A percentile compares a stretch with the other conserved stretches of the same genome.
Evolutionary conservation across 768 basidiomycete genomes (phyloP).

Genomic region (Lentinula boryana): DNA sequence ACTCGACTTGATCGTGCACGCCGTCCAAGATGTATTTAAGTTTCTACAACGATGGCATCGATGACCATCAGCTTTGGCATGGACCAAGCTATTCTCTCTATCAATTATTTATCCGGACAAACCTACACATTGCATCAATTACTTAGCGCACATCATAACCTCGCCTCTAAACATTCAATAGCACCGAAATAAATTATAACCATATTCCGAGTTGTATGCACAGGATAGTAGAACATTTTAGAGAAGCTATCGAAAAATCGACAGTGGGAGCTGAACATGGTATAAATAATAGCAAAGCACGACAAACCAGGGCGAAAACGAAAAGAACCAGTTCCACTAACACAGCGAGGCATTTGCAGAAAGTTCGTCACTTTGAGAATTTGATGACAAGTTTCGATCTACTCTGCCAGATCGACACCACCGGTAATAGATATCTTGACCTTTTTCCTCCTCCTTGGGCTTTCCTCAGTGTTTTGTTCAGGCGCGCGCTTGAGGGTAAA

Average conservation of each 20-base stretch:
- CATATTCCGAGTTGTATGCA: not conserved
- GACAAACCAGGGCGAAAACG: no score
- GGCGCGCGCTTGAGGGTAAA: constrained; percentile 29
- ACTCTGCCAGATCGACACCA: constrained; percentile 74
- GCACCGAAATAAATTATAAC: not conserved
- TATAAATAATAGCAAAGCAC: no score
- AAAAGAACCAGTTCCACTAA: no score
- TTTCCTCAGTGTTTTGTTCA: constrained; percentile 16
- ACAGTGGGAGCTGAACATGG: no score
- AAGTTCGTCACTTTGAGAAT: no score
- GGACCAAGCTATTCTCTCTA: not conserved
- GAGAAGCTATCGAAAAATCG: not conserved
- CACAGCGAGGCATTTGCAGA: no score
- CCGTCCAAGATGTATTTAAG: not conserved
- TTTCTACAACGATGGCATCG: not conserved
- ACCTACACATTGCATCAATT: not conserved
- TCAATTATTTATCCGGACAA: not conserved
- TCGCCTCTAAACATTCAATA: not conserved
- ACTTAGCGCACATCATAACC: not conserved
- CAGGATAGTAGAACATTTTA: not conserved
- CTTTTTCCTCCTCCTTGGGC: constrained; percentile 43
- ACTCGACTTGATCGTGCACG: not conserved
- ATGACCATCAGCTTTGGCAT: not conserved
- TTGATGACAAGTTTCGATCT: constrained; percentile 4
- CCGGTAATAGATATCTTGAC: constrained; percentile 66